These are phyloP conservation scores for Lentinula edodes DNA, from an alignment of 768 basidiomycete genomes.

Conservation along the genomic window DNA sequence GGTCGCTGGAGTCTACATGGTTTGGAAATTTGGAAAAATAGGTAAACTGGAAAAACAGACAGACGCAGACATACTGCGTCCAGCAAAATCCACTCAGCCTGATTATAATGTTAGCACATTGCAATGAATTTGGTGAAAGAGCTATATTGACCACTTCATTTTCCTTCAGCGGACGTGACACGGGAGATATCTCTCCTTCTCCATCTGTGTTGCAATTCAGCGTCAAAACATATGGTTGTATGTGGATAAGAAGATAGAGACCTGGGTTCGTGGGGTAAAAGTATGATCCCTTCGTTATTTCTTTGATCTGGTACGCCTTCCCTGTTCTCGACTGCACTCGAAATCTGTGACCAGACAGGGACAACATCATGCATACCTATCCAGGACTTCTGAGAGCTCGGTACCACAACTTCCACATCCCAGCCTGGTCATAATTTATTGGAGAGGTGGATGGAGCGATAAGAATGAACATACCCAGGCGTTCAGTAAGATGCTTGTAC, in stretches of 20 bases:
- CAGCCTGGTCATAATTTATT: constrained; percentile 58
- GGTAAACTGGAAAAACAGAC: background rate
- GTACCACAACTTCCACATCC: constrained; percentile 77
- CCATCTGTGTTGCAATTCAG: constrained; percentile 36
- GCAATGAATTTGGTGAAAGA: background rate
- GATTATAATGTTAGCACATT: background rate
- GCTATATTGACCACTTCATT: constrained; percentile 53
- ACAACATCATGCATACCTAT: constrained; percentile 47
- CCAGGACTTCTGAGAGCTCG: constrained; percentile 83
- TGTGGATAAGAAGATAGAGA: constrained; percentile 15
- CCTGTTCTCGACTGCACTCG: constrained; percentile 33
- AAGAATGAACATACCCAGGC: constrained; percentile 43
- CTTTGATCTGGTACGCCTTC: constrained; percentile 76
- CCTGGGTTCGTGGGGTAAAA: constrained; percentile 69
- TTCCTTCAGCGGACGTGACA: constrained; percentile 61
- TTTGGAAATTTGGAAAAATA: constrained; percentile 1
- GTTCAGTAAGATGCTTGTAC: constrained; percentile 51
- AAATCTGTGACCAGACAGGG: background rate
- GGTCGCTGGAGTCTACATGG: constrained; percentile 77
- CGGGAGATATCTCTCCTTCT: constrained; percentile 57
- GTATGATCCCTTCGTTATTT: constrained; percentile 62
- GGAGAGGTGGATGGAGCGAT: constrained; percentile 22
- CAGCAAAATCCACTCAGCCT: constrained; percentile 87
- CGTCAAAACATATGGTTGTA: constrained; percentile 1
- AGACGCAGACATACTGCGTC: constrained; percentile 57